phyloP scores from a whole-genome alignment of 2,329 filamentous ascomycete genomes.

The Trichophyton rubrum region DNA sequence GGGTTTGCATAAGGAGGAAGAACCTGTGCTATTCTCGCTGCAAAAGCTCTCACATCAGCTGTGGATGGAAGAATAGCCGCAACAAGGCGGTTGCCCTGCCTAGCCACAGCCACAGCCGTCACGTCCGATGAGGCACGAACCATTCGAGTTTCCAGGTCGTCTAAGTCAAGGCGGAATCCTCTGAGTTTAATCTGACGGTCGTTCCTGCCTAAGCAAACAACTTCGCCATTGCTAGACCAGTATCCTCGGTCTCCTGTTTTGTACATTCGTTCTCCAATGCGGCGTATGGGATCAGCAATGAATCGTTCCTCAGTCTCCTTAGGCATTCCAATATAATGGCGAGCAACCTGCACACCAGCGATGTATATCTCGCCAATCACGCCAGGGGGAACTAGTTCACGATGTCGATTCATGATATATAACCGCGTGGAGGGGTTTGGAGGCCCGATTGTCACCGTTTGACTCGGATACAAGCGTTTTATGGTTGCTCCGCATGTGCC shows the following conservation, averaged over 20 bases:
- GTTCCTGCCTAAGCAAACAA: not conserved
- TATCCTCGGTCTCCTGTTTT: not conserved
- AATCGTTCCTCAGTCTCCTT: slow-evolving; percentile 66
- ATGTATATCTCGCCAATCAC: slow-evolving; percentile 61
- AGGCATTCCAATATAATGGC: slow-evolving; percentile 67
- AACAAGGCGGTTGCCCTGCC: slow-evolving; percentile 3
- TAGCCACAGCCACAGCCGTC: not conserved
- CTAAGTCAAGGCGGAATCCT: not conserved
- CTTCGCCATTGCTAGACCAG: not conserved
- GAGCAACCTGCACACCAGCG: slow-evolving; percentile 59
- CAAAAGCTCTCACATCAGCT: slow-evolving; percentile 2
- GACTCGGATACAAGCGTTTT: slow-evolving; percentile 33
- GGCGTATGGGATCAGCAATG: slow-evolving; percentile 41
- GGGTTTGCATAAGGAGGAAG: slow-evolving; percentile 6
- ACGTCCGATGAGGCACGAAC: not conserved
- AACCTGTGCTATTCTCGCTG: not conserved
- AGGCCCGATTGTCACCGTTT: slow-evolving; percentile 55
- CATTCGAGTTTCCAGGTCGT: not conserved
- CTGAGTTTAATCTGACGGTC: not conserved
- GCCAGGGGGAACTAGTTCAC: slow-evolving; percentile 50
- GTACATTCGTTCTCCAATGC: not conserved
- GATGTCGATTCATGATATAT: slow-evolving; percentile 60
- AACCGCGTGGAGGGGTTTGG: slow-evolving; percentile 55
- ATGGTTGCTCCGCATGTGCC: slow-evolving; percentile 18
- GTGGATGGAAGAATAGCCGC: not conserved